Conservation (phyloP, 306 rosid genomes). For the Cucumis hystrix region DNA sequence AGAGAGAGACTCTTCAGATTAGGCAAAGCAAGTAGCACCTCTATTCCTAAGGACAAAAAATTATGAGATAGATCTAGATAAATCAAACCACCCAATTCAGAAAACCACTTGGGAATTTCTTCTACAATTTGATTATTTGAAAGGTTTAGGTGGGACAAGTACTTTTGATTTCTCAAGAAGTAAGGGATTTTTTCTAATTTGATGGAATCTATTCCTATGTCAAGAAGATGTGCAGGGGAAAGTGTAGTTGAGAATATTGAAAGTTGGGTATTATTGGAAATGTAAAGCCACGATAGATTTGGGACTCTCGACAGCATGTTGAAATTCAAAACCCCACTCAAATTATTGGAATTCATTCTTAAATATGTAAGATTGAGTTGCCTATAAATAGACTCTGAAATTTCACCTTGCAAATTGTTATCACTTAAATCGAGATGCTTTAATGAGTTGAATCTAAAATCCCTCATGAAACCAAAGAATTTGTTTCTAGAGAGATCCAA, state of each 20-base stretch:
- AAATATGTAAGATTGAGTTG: not conserved
- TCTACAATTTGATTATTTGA: constrained; percentile 11
- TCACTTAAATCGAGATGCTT: not conserved
- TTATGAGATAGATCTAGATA: not conserved
- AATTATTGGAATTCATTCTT: not conserved
- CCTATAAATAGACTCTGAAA: constrained; percentile 5
- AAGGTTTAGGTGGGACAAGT: not conserved
- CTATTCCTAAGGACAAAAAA: not conserved
- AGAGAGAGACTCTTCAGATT: accelerated
- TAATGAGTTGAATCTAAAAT: not conserved
- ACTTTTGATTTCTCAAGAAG: not conserved
- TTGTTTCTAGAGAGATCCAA: not conserved
- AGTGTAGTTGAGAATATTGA: not conserved
- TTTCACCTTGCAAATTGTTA: constrained; percentile 9
- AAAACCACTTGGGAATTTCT: constrained; percentile 12
- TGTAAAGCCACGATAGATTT: not conserved
- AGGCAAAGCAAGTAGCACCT: not conserved
- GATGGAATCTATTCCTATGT: not conserved
- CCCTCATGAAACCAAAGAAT: not conserved
- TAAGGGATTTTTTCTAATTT: constrained; percentile 10
- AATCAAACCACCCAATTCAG: not conserved
- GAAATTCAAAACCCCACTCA: not conserved
- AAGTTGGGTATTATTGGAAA: not conserved
- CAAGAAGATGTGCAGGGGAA: not conserved
- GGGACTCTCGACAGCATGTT: not conserved